phyloP scores from a whole-genome alignment of 108 stramenopile genomes.

The Nitzschia inconspicua region DNA sequence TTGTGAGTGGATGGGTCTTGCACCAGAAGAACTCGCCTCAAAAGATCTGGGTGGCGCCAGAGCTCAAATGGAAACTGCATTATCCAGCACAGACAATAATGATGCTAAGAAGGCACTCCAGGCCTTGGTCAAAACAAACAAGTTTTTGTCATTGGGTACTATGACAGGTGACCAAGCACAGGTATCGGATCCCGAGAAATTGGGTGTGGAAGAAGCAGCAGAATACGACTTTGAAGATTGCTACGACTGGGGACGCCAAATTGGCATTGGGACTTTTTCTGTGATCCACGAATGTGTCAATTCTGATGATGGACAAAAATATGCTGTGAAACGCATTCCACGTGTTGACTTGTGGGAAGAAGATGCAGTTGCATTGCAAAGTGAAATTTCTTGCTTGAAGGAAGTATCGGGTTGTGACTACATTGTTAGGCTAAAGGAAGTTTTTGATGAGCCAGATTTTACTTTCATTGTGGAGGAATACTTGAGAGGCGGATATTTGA shows the following conservation, averaged over 20 bases:
- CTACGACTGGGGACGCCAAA: conserved; percentile 41
- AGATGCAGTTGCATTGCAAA: conserved; percentile 62
- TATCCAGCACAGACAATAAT: not conserved
- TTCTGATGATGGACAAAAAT: conserved; percentile 32
- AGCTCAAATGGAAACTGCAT: conserved; percentile 12
- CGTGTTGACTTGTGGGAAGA: conserved; percentile 52
- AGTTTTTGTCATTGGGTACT: conserved; percentile 32
- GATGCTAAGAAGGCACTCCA: conserved; percentile 33
- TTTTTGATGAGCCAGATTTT: conserved; percentile 68
- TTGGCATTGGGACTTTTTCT: conserved; percentile 74
- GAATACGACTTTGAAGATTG: conserved; percentile 41
- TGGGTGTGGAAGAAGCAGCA: conserved; percentile 20
- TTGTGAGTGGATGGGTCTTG: conserved; percentile 44
- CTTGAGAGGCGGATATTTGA: conserved; percentile 85
- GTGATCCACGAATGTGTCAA: conserved; percentile 56
- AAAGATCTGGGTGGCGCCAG: conserved; percentile 24
- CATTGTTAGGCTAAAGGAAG: conserved; percentile 68
- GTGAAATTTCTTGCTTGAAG: conserved; percentile 56
- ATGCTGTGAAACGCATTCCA: conserved; percentile 67
- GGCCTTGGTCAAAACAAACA: conserved; percentile 34
- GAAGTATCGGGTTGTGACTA: conserved; percentile 53
- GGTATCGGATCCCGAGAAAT: not conserved
- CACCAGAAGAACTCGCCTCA: conserved; percentile 24
- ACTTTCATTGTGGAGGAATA: conserved; percentile 76
- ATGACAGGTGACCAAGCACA: conserved; percentile 13